phyloP scores from a whole-genome alignment of 495 filamentous ascomycete genomes.

The Aspergillus olivimuriae region DNA sequence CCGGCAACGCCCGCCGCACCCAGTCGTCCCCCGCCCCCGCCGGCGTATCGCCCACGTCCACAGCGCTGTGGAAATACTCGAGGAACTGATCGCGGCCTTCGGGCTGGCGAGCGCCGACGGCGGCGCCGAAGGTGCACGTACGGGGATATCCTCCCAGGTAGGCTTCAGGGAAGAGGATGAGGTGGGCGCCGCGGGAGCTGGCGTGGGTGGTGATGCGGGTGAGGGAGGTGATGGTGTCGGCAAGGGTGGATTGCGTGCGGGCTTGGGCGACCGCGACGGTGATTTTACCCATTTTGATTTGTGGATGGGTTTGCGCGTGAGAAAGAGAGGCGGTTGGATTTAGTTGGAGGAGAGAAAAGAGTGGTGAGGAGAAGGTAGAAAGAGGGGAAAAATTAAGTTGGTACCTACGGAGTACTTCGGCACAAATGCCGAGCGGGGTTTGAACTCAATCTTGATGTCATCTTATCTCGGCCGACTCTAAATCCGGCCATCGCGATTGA shows the following conservation, averaged over 20 bases:
- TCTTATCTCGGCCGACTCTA: neutral
- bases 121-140: conserved; percentile 68
- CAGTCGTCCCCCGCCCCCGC: conserved; percentile 66
- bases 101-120: conserved; percentile 60
- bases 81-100: conserved; percentile 79
- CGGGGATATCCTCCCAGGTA: conserved; percentile 92
- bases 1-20: conserved; percentile 55
- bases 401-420: neutral
- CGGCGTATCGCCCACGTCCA: conserved; percentile 85
- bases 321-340: neutral
- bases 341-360: neutral
- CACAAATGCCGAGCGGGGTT: neutral
- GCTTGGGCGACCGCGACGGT: conserved; percentile 74
- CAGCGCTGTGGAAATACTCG: conserved; percentile 66
- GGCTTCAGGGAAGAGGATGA: conserved; percentile 89
- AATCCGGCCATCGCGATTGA: neutral
- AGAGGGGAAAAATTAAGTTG: neutral
- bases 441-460: neutral
- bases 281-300: conserved; percentile 39
- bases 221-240: conserved; percentile 61
- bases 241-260: conserved; percentile 58
- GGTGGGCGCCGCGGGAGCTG: conserved; percentile 48
- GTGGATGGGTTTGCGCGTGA: neutral
- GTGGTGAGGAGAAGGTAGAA: neutral
- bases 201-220: conserved; percentile 43